Evolutionary conservation across 148 eudicot species (phyloP), one percentile per base, ranked within the genome.

Genomic region (Vaccinium corymbosum): DNA sequence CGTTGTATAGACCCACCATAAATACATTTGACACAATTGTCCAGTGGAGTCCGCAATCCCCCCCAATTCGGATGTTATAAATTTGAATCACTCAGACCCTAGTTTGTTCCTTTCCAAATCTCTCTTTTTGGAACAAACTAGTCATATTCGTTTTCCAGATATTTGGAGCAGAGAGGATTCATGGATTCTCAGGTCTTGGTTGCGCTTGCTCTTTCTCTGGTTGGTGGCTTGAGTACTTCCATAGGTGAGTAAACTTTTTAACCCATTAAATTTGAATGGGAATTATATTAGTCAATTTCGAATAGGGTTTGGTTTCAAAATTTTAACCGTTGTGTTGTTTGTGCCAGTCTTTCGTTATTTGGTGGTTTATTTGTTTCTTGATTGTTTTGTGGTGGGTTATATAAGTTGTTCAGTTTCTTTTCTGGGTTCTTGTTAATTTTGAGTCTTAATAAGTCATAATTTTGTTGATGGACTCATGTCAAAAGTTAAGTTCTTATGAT

Each of bases 221-320:
- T 97, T 76, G 99, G 99, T 83, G 99, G 99, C 52, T 90, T 97
- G 87, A 97, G 99, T 80, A 97, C 98, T 22, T 97, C 98, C 29
- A 59, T 97, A 75, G 99, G 99, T 95, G 84, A 86, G 86, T 81
- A 0, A 19, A 9, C 25, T 55, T 20, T 20, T 8, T 17, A 16
- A 3, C 76, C 74, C 19, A 19, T 16, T 73, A 22, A 10, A 8
- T 25, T 9, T 17, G 12, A 68, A 42, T 48, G 61, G 1, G 35
- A 20, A 55, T 46, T 73, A 9, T 56, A 7, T 35, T 20, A 25
- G 4, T n/a, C 7, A 27, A 46, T 35, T 50, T 62, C 56, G 46
- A 12, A 17, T 6, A 42, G 50, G 38, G 38, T 64, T 83, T 25
- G 38, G 27, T 46, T 46, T 76, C 46, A 22, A 42, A 57, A 57